Evolutionary conservation across 2,329 filamentous ascomycete genomes (phyloP).

Genomic region (Helminthosporium solani): DNA sequence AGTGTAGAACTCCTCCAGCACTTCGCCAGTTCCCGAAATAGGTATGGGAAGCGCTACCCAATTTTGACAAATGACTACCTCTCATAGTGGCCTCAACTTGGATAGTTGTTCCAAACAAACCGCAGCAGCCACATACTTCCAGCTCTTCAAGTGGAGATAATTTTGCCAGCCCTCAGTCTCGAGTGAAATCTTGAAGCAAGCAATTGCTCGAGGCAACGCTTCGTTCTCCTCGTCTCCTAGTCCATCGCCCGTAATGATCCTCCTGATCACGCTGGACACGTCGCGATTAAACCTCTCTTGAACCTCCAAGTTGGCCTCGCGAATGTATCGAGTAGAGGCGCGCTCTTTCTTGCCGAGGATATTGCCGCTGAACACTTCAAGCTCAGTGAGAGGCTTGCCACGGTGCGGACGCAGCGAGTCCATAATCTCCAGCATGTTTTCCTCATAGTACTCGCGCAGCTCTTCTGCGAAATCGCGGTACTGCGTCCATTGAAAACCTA

Average conservation of each 20-base stretch:
- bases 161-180: slow-evolving; percentile 35
- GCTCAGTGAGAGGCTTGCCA: slow-evolving; percentile 30
- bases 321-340: slow-evolving; percentile 33
- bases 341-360: slow-evolving; percentile 55
- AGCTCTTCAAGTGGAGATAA: slow-evolving; percentile 47
- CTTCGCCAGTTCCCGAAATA: too few species aligned
- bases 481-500: slow-evolving; percentile 46
- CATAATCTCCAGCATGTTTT: slow-evolving; percentile 52
- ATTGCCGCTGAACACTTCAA: slow-evolving; percentile 56
- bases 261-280: slow-evolving; percentile 45
- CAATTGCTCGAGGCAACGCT: slow-evolving; percentile 51
- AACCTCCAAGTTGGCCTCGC: slow-evolving; percentile 36
- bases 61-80: background rate
- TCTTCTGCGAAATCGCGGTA: slow-evolving; percentile 43
- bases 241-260: slow-evolving; percentile 46
- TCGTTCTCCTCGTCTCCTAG: slow-evolving; percentile 38
- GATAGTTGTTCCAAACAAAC: slow-evolving; percentile 53
- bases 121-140: slow-evolving; percentile 54
- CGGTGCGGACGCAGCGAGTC: slow-evolving; percentile 34
- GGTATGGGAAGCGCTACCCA: too few species aligned
- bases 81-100: slow-evolving; percentile 15
- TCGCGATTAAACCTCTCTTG: slow-evolving; percentile 46
- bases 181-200: slow-evolving; percentile 49
- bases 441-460: slow-evolving; percentile 53
- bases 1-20: too few species aligned